These are phyloP conservation scores for Hyaloscypha variabilis DNA, from an alignment of 495 filamentous ascomycete genomes.

Conservation along the genomic window DNA sequence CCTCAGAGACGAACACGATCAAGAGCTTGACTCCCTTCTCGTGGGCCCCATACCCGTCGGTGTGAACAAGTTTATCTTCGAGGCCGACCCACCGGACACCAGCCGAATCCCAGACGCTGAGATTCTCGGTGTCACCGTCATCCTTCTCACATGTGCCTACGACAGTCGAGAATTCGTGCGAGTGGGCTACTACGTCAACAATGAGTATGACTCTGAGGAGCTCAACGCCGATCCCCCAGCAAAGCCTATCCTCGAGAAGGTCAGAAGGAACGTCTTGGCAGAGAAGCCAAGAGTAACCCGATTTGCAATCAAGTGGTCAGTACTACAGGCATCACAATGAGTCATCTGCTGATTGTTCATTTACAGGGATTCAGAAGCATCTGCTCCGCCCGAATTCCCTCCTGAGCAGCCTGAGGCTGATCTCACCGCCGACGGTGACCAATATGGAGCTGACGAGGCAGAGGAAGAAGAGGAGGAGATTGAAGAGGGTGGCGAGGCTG, in stretches of 20 bases:
- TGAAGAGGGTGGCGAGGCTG: conserved; percentile 45
- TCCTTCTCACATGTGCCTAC: conserved; percentile 95
- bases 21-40: conserved; percentile 94
- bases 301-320: conserved; percentile 98
- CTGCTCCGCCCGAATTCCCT: conserved; percentile 92
- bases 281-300: conserved; percentile 97
- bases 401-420: conserved; percentile 98
- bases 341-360: conserved; percentile 27
- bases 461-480: conserved; percentile 61
- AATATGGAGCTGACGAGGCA: conserved; percentile 86
- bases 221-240: conserved; percentile 84
- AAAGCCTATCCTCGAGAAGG: conserved; percentile 88
- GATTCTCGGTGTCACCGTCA: conserved; percentile 95
- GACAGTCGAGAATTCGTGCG: conserved; percentile 96
- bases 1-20: conserved; percentile 86
- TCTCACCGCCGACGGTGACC: conserved; percentile 77
- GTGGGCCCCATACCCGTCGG: conserved; percentile 96
- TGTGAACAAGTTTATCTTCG: conserved; percentile 98
- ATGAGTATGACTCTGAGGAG: conserved; percentile 94
- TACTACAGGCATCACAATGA: background rate
- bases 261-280: conserved; percentile 87
- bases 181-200: conserved; percentile 99
- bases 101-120: conserved; percentile 89
- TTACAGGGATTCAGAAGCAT: conserved; percentile 89
- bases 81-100: conserved; percentile 89